phyloP scores from a whole-genome alignment of 768 basidiomycete species.

The Suillus subalutaceus region DNA sequence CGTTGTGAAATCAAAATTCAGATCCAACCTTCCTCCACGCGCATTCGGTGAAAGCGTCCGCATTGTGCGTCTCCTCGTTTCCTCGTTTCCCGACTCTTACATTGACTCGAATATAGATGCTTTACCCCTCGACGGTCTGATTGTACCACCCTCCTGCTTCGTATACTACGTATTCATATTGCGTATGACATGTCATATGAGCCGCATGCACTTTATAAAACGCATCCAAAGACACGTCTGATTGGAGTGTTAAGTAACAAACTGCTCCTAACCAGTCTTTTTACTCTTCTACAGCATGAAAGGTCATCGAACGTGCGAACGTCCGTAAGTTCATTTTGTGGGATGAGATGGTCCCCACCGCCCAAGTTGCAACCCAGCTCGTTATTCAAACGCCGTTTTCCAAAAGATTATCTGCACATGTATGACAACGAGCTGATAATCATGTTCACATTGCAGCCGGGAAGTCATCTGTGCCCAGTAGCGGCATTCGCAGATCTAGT shows the following conservation, averaged over 20 bases:
- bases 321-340: background rate
- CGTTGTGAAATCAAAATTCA: conserved; percentile 97
- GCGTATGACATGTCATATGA: conserved; percentile 24
- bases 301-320: background rate
- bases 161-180: conserved; percentile 26
- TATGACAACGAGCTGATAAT: background rate
- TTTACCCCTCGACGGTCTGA: conserved; percentile 88
- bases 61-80: conserved; percentile 60
- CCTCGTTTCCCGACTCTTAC: conserved; percentile 4
- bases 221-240: conserved; percentile 1
- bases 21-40: conserved; percentile 91
- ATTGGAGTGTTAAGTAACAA: background rate
- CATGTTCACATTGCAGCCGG: conserved; percentile 10
- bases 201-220: conserved; percentile 21
- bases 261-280: background rate
- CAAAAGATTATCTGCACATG: background rate
- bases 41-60: conserved; percentile 92
- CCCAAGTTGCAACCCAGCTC: background rate
- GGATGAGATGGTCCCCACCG: background rate
- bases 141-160: conserved; percentile 23
- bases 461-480: conserved; percentile 21
- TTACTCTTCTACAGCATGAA: background rate
- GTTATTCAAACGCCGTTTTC: background rate
- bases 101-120: conserved; percentile 59
- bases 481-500: conserved; percentile 10